Percentiles rank a stretch among this genome's conserved stretches.
These are phyloP conservation scores for Phytophthora idaei DNA, from an alignment of 352 stramenopile species.

Conservation along the genomic window DNA sequence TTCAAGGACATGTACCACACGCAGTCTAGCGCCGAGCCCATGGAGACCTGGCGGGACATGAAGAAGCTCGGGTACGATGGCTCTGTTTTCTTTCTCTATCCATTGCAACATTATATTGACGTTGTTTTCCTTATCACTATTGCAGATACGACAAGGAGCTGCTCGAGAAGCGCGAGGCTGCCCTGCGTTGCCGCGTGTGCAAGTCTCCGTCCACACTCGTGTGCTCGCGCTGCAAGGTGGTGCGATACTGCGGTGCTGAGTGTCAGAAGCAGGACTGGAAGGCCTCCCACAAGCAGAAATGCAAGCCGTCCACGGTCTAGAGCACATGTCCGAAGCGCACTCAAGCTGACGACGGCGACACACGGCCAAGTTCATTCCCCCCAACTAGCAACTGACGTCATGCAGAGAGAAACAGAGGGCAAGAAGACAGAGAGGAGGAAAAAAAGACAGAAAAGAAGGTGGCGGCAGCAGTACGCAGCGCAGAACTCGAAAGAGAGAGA, in stretches of 20 bases:
- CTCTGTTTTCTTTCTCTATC: background rate
- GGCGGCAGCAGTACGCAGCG: slow-evolving; percentile 20
- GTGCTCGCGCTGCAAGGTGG: slow-evolving; percentile 87
- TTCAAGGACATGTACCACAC: slow-evolving; percentile 94
- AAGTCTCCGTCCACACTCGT: slow-evolving; percentile 77
- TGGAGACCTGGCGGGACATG: slow-evolving; percentile 91
- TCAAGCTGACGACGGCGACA: slow-evolving; percentile 27
- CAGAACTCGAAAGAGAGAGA: slow-evolving; percentile 28
- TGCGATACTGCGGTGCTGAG: slow-evolving; percentile 86
- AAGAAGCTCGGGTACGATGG: slow-evolving; percentile 82
- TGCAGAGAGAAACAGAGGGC: slow-evolving; percentile 23
- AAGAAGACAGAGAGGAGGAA: slow-evolving; percentile 9
- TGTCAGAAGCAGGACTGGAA: slow-evolving; percentile 93
- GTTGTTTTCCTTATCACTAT: slow-evolving; percentile 3
- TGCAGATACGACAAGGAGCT: slow-evolving; percentile 74
- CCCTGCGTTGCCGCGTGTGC: slow-evolving; percentile 83
- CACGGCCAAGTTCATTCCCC: slow-evolving; percentile 11
- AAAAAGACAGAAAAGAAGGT: slow-evolving; percentile 30
- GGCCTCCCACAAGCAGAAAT: slow-evolving; percentile 83
- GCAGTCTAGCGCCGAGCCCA: slow-evolving; percentile 87
- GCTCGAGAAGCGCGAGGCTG: slow-evolving; percentile 71
- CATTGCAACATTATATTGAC: slow-evolving; percentile 6
- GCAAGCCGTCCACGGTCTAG: slow-evolving; percentile 66
- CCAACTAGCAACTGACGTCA: slow-evolving; percentile 27
- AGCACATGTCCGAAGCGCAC: slow-evolving; percentile 18